A percentile compares a stretch with the other conserved stretches of the same genome.
Conservation (phyloP, 2,329 filamentous ascomycete genomes). For the Colletotrichum orbiculare region DNA sequence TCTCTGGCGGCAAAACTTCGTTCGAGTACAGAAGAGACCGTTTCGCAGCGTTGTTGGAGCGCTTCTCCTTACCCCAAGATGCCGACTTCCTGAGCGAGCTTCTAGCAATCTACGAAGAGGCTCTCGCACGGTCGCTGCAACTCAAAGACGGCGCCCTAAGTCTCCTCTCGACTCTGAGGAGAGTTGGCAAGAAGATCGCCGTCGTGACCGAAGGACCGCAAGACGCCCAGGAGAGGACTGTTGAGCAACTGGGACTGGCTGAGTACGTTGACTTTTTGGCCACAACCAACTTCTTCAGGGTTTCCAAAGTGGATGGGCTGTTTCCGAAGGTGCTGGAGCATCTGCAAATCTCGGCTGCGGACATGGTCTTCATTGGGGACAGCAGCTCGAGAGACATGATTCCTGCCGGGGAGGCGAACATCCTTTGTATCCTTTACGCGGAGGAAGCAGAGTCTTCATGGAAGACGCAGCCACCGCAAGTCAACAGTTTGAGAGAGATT, state of each 20-base stretch:
- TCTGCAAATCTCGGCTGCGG: conserved; percentile 39
- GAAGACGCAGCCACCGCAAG: conserved; percentile 23
- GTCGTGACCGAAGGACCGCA: conserved; percentile 60
- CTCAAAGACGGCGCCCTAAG: conserved; percentile 50
- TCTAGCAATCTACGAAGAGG: conserved; percentile 44
- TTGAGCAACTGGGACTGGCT: conserved; percentile 45
- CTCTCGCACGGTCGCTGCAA: conserved; percentile 43
- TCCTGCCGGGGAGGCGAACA: conserved; percentile 43
- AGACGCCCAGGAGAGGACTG: conserved; percentile 58
- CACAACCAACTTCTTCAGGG: conserved; percentile 45
- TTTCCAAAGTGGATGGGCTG: conserved; percentile 43
- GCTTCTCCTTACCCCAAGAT: conserved; percentile 40
- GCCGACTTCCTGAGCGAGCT: conserved; percentile 39
- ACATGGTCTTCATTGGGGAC: conserved; percentile 46
- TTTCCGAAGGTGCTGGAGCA: conserved; percentile 43
- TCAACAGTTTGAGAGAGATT: conserved; percentile 36
- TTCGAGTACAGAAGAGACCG: conserved; percentile 54
- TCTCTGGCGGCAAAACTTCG: conserved; percentile 56
- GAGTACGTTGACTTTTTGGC: conserved; percentile 45
- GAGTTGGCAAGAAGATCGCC: conserved; percentile 50
- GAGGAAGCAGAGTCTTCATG: conserved; percentile 36
- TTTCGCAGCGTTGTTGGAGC: conserved; percentile 47
- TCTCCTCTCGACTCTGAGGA: conserved; percentile 48
- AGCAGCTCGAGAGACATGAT: conserved; percentile 43
- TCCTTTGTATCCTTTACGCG: conserved; percentile 44